Conservation (phyloP, 2,329 filamentous ascomycete genomes). For the Aspergillus persii region DNA sequence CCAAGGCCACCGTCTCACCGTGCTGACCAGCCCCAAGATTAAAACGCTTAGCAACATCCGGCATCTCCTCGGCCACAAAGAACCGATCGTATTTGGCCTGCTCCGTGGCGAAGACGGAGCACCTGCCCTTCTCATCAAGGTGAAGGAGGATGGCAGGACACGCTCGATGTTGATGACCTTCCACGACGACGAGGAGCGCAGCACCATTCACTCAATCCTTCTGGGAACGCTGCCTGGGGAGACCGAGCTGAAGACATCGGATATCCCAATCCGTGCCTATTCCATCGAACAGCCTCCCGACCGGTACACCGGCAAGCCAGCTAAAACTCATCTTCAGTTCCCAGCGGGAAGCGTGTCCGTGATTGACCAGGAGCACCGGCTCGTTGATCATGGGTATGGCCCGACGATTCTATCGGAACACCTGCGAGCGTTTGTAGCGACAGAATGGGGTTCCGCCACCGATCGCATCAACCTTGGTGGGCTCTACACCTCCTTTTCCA, state of each 20-base stretch:
- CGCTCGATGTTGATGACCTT: constrained; percentile 78
- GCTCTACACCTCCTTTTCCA: constrained; percentile 8
- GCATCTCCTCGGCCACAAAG: constrained; percentile 63
- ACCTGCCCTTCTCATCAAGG: constrained; percentile 68
- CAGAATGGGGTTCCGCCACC: constrained; percentile 72
- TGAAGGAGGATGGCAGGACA: constrained; percentile 63
- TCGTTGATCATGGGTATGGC: constrained; percentile 55
- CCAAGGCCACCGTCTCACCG: constrained; percentile 72
- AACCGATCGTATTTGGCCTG: constrained; percentile 75
- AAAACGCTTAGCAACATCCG: constrained; percentile 76
- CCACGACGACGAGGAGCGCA: constrained; percentile 66
- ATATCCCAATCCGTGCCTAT: constrained; percentile 65
- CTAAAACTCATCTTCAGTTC: constrained; percentile 37
- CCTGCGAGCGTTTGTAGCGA: constrained; percentile 72
- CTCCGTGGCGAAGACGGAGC: constrained; percentile 68
- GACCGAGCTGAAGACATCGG: constrained; percentile 68
- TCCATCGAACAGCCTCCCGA: constrained; percentile 55
- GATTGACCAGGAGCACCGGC: constrained; percentile 66
- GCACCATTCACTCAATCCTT: constrained; percentile 68
- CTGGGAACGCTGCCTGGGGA: constrained; percentile 67
- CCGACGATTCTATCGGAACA: constrained; percentile 73
- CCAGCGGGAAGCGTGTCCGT: constrained; percentile 47
- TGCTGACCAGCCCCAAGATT: constrained; percentile 73
- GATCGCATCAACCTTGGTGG: constrained; percentile 76
- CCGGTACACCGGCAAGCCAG: constrained; percentile 25